Base-by-base conservation (phyloP, 371 early-diverging fungal genomes). In the Conidiobolus incongruus region DNA sequence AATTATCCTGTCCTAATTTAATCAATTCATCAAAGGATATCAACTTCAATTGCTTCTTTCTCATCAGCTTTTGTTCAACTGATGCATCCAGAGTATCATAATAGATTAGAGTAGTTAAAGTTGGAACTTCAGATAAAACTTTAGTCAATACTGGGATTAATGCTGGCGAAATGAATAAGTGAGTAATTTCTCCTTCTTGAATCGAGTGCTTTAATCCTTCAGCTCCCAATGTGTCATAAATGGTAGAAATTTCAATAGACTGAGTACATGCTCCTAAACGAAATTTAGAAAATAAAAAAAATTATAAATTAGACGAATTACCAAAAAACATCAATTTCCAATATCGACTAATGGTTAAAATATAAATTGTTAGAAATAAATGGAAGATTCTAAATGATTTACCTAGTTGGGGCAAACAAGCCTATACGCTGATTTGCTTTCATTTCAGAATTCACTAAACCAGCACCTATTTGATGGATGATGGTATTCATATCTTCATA, bases 151-250 rank as follows among this genome's bases (percentile, higher is more conserved):
- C 75, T 32, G 70, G 65, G 38, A 91, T 62, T 30, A 82, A 64
- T 41, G 82, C 84, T 12, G 73, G 76, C 45, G 81, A 72, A 48
- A 84, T 78, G 60, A 77, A 88, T 39, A 87, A 60, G 15, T 72
- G 61, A 15, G 68, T 61, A 32, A 80, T 76, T 53, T 76, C 81
- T 21, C 84, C 64, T 55, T 90, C 81, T 50, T 81, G 81, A 58
- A 90, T 76, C 8, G 83, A 77, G 51, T 78, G 83, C 30, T 75
- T 50, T 29, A 83, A 68, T 24, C 85, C 88, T 17, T 81, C 84
- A 49, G 77, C 79, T 16, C 93, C 93, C 30, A 93, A 66, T 2
- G 85, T 85, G 39, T 81, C 85, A 58, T 87, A 84, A 10, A 82
- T 81, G 23, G 88, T 88, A 21, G 82, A 75, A 56, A 84, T 75